These are phyloP conservation scores for Leishmania lainsoni DNA, from an alignment of 208 protist species.

Conservation along the genomic window DNA sequence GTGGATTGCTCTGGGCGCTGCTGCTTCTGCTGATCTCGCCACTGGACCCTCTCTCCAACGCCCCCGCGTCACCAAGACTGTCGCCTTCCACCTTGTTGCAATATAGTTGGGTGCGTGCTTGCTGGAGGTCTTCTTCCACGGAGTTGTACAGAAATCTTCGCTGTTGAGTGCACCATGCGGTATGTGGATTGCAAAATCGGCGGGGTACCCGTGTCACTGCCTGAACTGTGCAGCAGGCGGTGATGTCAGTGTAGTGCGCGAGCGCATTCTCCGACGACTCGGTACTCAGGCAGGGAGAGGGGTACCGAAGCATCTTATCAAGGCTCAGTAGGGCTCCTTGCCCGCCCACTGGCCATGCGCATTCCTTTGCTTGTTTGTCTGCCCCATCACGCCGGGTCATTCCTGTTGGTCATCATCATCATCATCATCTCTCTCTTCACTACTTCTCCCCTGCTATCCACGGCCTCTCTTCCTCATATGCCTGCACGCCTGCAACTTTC, in stretches of 20 bases:
- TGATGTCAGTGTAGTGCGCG: background rate
- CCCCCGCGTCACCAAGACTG: background rate
- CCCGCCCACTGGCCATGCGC: background rate
- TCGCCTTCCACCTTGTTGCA: background rate
- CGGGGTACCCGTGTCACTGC: background rate
- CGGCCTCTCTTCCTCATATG: background rate
- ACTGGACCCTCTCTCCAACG: background rate
- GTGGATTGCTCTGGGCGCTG: background rate
- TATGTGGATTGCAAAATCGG: background rate
- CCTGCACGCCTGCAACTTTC: background rate
- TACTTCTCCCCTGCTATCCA: background rate
- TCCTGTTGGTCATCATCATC: background rate
- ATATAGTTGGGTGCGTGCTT: background rate
- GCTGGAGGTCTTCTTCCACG: background rate
- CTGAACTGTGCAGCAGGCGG: background rate
- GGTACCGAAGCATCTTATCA: background rate
- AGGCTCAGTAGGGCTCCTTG: background rate
- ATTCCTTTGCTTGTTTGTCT: background rate
- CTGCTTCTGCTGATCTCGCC: background rate
- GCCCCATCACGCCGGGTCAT: background rate
- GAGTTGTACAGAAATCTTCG: background rate
- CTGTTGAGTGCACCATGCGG: background rate
- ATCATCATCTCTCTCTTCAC: background rate
- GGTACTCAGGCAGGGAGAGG: background rate
- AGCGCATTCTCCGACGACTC: background rate